Base-by-base conservation (phyloP, 176 grass and related monocot species). In the Rhynchospora pubera region DNA sequence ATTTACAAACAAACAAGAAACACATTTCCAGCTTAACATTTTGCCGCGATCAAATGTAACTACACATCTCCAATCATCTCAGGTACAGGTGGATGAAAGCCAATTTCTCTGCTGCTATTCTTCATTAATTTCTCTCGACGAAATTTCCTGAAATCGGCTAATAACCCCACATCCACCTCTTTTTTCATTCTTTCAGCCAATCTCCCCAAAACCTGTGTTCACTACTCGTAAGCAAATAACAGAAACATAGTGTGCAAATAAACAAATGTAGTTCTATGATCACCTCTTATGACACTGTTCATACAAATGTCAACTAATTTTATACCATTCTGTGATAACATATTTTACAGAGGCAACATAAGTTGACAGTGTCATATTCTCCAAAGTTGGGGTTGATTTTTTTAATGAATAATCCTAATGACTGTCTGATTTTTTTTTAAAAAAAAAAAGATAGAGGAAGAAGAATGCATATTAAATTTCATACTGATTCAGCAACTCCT, bases 161-260 rank as follows among this genome's bases (percentile, higher is more conserved):
- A n/a, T 81, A 91, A 73, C 47, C 87, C 47, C 68, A 91, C 85
- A 85, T 94, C 79, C 3, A 94, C 91, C 59, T 94, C 91, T 69
- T 74, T 80, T 78, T 91, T 94, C 91, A 91, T 91, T 82, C 82
- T 94, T 82, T 87, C 89, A 8, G 89, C 91, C 34, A 94, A 72
- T 15, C 73, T 85, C 53, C 61, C 69, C 72, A 94, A 78, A 28
- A 94, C 89, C 91, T 94, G 89, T 77, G 83, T 28, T 3, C 7
- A 0, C 65, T 74, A 53, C 63, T 84, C 65, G 44, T 74, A 84
- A 73, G 9, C 18, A 69, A 85, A 59, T 3, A 71, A 45, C 42
- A 50, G 5, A 83, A 82, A 76, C 46, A 51, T 6, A 22, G 34
- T 19, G 13, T 14, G 5, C 51, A 12, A 11, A 42, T 32, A 28